Base-by-base conservation (phyloP, 1,284 basidiomycete genomes). In the Ganoderma resinaceum region DNA sequence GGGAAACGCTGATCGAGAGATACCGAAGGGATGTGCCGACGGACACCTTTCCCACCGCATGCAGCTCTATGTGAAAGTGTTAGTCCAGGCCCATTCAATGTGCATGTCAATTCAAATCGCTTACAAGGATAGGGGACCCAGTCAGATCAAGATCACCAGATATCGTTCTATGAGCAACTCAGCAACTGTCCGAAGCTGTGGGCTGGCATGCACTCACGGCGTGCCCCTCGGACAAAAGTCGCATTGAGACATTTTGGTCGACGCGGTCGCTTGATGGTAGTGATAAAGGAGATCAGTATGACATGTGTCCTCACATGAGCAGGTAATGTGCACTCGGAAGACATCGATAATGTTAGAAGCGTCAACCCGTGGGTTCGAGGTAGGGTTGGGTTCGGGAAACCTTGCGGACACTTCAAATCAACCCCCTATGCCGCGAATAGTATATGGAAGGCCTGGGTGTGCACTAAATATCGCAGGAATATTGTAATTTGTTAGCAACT, bases 301-400 rank as follows among this genome's bases (percentile, higher is more conserved):
- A 43, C 65, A 62, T 58, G 65, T 58, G 65, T 35, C 35, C 40
- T 16, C 29, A 31, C 61, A 66, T 61, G 65, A 66, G 53, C 37
- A 23, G 31, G 46, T 35, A 31, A 37, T 37, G 18, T 29, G 33
- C 33, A 53, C n/a, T 37, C 26, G 35, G 35, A 23, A 63, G 35
- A 20, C n/a, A 37, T 37, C 55, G 55, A 58, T 37, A 58, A 58
- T 14, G 35, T 23, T 20, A 14, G 31, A 23, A 58, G 33, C 55
- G 16, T 31, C 12, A 23, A 12, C 8, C 5, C 31, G 31, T 58
- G 20, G 55, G 55, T 58, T 58, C 35, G 23, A 37, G 5, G 20
- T 12, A 52, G 23, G 29, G 46, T 14, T 26, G 46, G 23, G 46
- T 52, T 52, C 11, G 23, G 23, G 46, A 26, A 52, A 49, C 23